Conservation (phyloP, 1,284 basidiomycete species). For the Microbotryum scabiosae region DNA sequence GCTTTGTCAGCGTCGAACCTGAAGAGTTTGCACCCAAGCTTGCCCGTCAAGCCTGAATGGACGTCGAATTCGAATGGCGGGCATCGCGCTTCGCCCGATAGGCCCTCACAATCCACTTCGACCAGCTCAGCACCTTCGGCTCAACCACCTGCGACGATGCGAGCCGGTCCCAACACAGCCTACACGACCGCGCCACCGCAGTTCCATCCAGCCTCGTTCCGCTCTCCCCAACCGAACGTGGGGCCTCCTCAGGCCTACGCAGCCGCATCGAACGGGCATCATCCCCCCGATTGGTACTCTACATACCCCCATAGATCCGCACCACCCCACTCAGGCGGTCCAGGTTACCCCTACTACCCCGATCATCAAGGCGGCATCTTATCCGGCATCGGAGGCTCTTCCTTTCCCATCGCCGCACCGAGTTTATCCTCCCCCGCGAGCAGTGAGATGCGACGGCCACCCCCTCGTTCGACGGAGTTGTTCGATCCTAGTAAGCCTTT, state of each 20-base stretch:
- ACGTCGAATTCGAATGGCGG: background rate
- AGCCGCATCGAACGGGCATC: background rate
- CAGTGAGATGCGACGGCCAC: conserved; percentile 22
- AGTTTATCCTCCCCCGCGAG: too few relatives aligned
- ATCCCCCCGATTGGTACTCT: background rate
- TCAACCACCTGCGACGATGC: background rate
- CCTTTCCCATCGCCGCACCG: conserved; percentile 4
- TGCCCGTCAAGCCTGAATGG: conserved; percentile 24
- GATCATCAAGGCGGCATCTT: background rate
- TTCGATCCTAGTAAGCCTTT: conserved; percentile 24
- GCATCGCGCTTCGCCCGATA: background rate
- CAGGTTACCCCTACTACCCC: background rate
- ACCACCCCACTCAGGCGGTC: background rate
- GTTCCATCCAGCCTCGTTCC: background rate
- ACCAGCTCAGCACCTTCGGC: background rate
- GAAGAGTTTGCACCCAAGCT: conserved; percentile 15
- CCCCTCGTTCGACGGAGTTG: conserved; percentile 20
- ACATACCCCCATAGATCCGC: background rate
- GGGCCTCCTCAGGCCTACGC: too few relatives aligned
- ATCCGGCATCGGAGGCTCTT: background rate
- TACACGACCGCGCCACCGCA: background rate
- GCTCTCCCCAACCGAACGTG: background rate
- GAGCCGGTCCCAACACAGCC: background rate
- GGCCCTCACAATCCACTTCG: background rate
- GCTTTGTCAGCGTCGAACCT: background rate